Percentiles rank a stretch among this genome's conserved stretches.
Conservation (phyloP, 1,284 basidiomycete genomes). For the Peniophora sp. region DNA sequence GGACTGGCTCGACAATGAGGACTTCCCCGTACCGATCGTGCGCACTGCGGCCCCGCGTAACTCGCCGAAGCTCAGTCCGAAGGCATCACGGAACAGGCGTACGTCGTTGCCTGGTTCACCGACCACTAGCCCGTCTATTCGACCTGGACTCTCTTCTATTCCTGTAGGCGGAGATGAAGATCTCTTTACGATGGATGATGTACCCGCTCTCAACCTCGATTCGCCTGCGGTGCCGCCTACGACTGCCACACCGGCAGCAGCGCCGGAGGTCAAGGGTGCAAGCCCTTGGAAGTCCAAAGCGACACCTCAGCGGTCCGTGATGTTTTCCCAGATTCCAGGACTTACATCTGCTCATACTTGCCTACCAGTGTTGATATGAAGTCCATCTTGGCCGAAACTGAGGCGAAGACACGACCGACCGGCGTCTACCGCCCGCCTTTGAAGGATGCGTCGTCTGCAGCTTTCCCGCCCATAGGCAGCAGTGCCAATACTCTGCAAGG, state of each 20-base stretch:
- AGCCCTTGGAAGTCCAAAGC: slow-evolving; percentile 32
- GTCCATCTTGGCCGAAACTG: slow-evolving; percentile 78
- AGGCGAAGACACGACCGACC: slow-evolving; percentile 20
- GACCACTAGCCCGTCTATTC: slow-evolving; percentile 24
- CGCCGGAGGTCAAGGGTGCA: slow-evolving; percentile 8
- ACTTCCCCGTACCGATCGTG: slow-evolving; percentile 67
- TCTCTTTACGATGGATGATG: slow-evolving; percentile 62
- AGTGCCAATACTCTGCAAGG: neutral
- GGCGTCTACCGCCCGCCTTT: neutral
- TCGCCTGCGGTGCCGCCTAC: neutral
- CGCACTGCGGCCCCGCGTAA: slow-evolving; percentile 32
- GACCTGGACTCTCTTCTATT: slow-evolving; percentile 17
- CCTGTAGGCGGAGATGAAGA: slow-evolving; percentile 29
- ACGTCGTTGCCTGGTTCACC: slow-evolving; percentile 16
- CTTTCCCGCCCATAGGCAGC: slow-evolving; percentile 1
- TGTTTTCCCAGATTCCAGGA: neutral
- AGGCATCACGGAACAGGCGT: slow-evolving; percentile 15
- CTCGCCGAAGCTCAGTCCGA: slow-evolving; percentile 37
- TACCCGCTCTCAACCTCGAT: slow-evolving; percentile 12
- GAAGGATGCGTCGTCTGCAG: neutral
- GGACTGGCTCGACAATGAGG: slow-evolving; percentile 76
- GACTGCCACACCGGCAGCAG: slow-evolving; percentile 13
- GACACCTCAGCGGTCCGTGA: slow-evolving; percentile 30
- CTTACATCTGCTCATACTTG: slow-evolving; percentile 1
- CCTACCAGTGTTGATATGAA: slow-evolving; percentile 76